These are phyloP conservation scores for Colletotrichum gigasporum DNA, from an alignment of 2,329 filamentous ascomycete species.

Conservation along the genomic window DNA sequence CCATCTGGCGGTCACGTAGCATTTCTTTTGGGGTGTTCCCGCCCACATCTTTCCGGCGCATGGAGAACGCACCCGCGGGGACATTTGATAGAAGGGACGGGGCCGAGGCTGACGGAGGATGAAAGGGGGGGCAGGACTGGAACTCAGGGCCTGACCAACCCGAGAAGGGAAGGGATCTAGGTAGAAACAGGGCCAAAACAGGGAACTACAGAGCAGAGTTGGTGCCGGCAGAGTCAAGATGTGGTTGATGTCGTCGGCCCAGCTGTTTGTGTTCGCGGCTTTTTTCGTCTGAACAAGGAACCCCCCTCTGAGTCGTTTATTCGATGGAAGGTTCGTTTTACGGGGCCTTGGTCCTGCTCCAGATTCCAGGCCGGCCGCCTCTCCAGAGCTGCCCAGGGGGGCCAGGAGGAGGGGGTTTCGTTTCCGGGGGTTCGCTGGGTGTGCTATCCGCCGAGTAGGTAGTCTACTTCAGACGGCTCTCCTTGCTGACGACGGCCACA, in stretches of 20 bases:
- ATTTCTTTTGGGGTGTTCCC: background rate
- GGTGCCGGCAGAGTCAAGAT: slow-evolving; percentile 14
- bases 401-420: too few species aligned
- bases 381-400: too few species aligned
- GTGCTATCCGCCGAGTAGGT: too few species aligned
- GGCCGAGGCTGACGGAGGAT: slow-evolving; percentile 10
- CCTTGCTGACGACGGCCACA: background rate
- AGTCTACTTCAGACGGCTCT: slow-evolving; percentile 4
- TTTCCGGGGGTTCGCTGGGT: too few species aligned
- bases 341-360: background rate
- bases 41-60: background rate
- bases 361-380: background rate
- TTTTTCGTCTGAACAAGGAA: slow-evolving; percentile 20
- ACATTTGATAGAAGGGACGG: background rate
- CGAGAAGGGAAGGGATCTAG: slow-evolving; percentile 6
- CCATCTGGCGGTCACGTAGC: background rate
- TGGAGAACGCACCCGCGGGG: background rate
- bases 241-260: background rate
- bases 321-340: slow-evolving; percentile 16
- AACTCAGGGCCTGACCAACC: too few species aligned
- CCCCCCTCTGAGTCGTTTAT: slow-evolving; percentile 1
- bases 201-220: slow-evolving; percentile 16
- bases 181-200: slow-evolving; percentile 4
- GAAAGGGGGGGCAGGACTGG: slow-evolving; percentile 3
- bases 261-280: background rate